Conservation (phyloP, 805 yeast genomes). For the Candida ipomoeae region DNA sequence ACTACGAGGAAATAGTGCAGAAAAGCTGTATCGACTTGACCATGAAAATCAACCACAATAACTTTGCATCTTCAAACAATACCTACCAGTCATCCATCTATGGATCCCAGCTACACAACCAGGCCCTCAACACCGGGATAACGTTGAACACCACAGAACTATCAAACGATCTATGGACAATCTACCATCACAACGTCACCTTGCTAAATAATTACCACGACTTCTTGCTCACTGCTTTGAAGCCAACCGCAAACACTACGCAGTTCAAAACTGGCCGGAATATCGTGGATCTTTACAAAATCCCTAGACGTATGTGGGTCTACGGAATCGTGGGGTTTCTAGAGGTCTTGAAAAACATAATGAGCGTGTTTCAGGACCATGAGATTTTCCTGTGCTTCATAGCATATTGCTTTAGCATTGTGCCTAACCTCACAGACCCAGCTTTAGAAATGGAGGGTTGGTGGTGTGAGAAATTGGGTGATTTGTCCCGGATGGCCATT, state of each 20-base stretch:
- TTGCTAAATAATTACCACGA: conserved; percentile 69
- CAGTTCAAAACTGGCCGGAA: conserved; percentile 71
- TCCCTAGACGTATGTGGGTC: conserved; percentile 79
- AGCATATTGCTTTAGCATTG: conserved; percentile 63
- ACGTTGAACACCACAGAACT: conserved; percentile 44
- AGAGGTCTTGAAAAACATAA: conserved; percentile 71
- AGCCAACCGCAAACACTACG: conserved; percentile 49
- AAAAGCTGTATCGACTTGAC: conserved; percentile 62
- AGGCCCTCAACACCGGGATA: conserved; percentile 12
- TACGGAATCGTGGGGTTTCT: conserved; percentile 79
- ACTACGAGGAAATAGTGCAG: conserved; percentile 64
- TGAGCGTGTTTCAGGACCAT: conserved; percentile 69
- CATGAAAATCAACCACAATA: conserved; percentile 42
- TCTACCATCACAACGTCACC: conserved; percentile 63
- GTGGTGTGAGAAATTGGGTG: conserved; percentile 88
- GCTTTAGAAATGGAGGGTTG: conserved; percentile 57
- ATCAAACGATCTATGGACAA: conserved; percentile 62
- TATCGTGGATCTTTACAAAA: conserved; percentile 70
- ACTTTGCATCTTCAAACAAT: conserved; percentile 33
- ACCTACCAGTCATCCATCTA: conserved; percentile 16
- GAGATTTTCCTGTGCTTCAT: conserved; percentile 75
- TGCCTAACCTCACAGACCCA: conserved; percentile 51
- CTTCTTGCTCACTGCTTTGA: conserved; percentile 64
- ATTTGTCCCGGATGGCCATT: conserved; percentile 81
- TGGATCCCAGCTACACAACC: conserved; percentile 13